Base-by-base conservation (phyloP, 106 monocot species). In the Dendrobium huoshanense region DNA sequence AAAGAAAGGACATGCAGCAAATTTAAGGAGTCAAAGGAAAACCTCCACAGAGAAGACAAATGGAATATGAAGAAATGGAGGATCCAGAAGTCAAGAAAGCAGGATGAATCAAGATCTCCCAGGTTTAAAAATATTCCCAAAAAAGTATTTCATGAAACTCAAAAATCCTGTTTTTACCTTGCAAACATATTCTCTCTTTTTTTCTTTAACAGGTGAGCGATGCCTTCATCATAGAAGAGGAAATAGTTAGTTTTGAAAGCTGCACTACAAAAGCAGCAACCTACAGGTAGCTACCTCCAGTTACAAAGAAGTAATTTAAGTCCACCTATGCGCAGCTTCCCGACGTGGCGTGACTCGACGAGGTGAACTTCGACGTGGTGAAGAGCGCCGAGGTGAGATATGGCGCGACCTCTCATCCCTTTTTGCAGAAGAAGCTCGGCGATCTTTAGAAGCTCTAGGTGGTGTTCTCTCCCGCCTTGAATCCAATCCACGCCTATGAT, bases 171-270 rank as follows among this genome's bases (percentile, higher is more conserved):
- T 48, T 88, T 51, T 93, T 99, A 99, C 98, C 98, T 99, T 99
- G 95, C 98, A 99, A 75, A 95, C 72, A 93, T 99, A 99, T 68
- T 99, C 98, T 88, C 95, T 95, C 85, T 95, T 88, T 91, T 91
- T 99, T 86, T 99, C 98, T 88, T 90, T 95, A 91, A 93, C 86
- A 83, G 98, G 95, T 80, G 98, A 99, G 80, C 82, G 92, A 81
- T 81, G 94, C 94, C 98, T 95, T 98, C 94, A 95, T 86, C 82
- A 92, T 84, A 86, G 92, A 75, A 92, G 77, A 90, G 42, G 67
- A 90, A 87, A 85, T 17, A 67, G 88, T 98, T 85, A 98, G 92
- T 92, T 88, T 79, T 81, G 59, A 88, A 85, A 81, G 85, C 88
- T 85, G 84, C 94, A 85, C 75, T 41, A 55, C 76, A 79, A 79